Base-by-base conservation (phyloP, 352 stramenopile species). In the Aphanomyces euteiches region DNA sequence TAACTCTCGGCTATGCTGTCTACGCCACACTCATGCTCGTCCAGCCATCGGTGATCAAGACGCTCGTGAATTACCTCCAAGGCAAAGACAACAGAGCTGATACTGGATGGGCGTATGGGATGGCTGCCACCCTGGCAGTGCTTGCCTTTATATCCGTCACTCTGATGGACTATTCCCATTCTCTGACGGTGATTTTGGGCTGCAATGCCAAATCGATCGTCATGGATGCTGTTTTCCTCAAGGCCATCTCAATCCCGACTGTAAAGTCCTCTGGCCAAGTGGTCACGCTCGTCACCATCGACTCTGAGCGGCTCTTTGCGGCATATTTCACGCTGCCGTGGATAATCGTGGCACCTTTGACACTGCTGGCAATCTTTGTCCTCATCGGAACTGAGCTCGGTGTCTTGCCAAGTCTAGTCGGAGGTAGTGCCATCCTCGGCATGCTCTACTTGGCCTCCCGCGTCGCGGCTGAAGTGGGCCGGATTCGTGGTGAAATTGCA, bases 171-270 rank as follows among this genome's bases (percentile, higher is more conserved):
- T 28, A 28, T 28, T 28, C 28, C 0, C 28, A 28, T 28, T 28
- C 28, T 28, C 28, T 28, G 28, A 28, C 28, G 0, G 28, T 28
- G 28, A 28, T 28, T 28, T 28, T 28, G 28, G 28, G 28, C 28
- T 28, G 87, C 56, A 88, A 84, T 47, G 77, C 75, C 2, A 79
- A 80, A 4, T 79, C 81, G 68, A 75, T 87, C 10, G 76, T 84
- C 8, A 77, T 90, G 59, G 83, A 88, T 69, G 80, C 74, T 37
- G 80, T 86, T 3, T 90, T 76, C 67, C 76, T 80, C 36, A 88
- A 89, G 65, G 77, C 82, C 12, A 54, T 89, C 5, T 58, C 69
- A 1, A 69, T 89, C 17, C 79, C 75, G 19, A 78, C 73, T 4
- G 77, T 77, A 5, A 79, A 83, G 72, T 79, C 77, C 1, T 74